Percentiles rank a stretch among this genome's conserved stretches.
phyloP scores from a whole-genome alignment of 371 early-diverging fungal genomes.

The Mucor irregularis region DNA sequence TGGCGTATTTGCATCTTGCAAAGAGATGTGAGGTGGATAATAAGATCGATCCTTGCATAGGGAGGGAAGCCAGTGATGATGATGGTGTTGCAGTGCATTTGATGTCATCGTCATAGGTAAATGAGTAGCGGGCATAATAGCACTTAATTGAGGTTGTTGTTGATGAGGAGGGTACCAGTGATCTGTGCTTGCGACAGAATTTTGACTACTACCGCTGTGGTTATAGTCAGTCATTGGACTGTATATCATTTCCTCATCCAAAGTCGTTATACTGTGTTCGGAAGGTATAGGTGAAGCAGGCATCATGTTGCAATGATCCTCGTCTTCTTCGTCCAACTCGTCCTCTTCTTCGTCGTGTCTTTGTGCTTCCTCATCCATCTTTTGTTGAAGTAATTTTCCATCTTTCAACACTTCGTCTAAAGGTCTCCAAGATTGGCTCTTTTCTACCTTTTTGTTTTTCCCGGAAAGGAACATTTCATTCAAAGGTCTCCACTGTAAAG shows the following conservation, averaged over 20 bases:
- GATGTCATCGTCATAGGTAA: neutral
- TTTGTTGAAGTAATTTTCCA: constrained; percentile 13
- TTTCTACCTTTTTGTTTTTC: constrained; percentile 1
- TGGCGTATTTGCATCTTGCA: constrained; percentile 1
- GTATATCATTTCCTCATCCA: constrained; percentile 19
- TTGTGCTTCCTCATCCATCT: constrained; percentile 2
- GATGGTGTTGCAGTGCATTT: neutral
- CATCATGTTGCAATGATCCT: neutral
- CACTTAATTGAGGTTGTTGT: no score
- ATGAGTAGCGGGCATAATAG: no score
- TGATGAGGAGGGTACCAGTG: constrained; percentile 4
- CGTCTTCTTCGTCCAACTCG: no score
- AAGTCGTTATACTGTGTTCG: constrained; percentile 12
- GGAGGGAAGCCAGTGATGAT: constrained; percentile 12
- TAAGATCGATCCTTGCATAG: constrained; percentile 10
- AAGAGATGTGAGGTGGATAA: constrained; percentile 7
- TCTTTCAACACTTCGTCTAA: constrained; percentile 12
- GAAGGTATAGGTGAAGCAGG: constrained; percentile 19
- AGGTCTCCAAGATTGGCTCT: constrained; percentile 11
- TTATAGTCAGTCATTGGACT: constrained; percentile 4
- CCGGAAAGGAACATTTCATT: constrained; percentile 14
- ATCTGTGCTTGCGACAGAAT: no score
- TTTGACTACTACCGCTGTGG: no score
- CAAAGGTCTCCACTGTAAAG: constrained; percentile 24
- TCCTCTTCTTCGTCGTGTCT: no score